phyloP scores from a whole-genome alignment of 805 yeast genomes.

The Candida incommunis region DNA sequence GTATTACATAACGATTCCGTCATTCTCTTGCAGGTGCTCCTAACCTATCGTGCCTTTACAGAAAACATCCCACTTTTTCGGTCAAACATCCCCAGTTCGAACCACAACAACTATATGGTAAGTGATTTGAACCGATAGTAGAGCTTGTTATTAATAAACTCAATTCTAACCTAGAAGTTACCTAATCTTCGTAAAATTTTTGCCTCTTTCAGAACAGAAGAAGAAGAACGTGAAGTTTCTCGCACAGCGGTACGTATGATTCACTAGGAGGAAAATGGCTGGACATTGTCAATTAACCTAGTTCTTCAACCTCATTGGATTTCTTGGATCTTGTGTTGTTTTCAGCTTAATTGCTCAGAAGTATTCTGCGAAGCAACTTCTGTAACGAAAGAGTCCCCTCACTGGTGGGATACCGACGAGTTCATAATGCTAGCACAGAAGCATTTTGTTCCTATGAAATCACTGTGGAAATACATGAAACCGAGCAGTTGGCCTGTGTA shows the following conservation, averaged over 20 bases:
- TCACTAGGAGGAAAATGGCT: too few species aligned
- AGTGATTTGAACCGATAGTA: too few species aligned
- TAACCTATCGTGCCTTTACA: too few species aligned
- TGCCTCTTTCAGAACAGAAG: conserved; percentile 72
- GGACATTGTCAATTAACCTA: not conserved
- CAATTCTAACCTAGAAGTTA: conserved; percentile 20
- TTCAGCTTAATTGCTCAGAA: conserved; percentile 70
- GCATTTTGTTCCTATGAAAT: not conserved
- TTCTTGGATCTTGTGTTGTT: conserved; percentile 64
- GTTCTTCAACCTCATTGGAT: conserved; percentile 50
- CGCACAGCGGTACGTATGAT: conserved; percentile 37
- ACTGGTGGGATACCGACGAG: not conserved
- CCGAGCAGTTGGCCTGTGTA: not conserved
- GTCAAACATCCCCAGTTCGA: too few species aligned
- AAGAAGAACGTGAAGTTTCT: conserved; percentile 66
- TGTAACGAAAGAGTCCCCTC: not conserved
- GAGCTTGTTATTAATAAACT: too few species aligned
- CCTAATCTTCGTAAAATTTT: conserved; percentile 69
- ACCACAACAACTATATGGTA: too few species aligned
- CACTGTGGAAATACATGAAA: not conserved
- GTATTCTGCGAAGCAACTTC: conserved; percentile 9
- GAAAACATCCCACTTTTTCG: too few species aligned
- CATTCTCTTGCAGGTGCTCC: too few species aligned
- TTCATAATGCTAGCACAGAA: not conserved
- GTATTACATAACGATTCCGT: too few species aligned